Percentiles rank a stretch among this genome's conserved stretches.
Evolutionary conservation across 331 rosid species (phyloP).

Genomic region (Prunus yedoensis): DNA sequence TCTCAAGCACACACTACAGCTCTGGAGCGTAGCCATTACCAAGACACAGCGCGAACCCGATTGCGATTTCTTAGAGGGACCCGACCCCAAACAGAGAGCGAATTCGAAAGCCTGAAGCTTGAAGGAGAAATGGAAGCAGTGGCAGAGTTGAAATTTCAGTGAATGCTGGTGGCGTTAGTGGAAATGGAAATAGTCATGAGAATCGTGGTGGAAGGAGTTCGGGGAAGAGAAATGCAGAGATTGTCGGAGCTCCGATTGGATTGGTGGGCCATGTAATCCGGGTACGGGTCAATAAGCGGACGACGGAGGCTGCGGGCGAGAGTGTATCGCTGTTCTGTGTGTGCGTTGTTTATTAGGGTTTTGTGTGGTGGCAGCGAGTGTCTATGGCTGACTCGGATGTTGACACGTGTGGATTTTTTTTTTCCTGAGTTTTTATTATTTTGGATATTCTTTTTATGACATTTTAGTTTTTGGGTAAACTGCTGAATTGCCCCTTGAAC

Average conservation of each 20-base stretch:
- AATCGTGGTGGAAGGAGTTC: neutral
- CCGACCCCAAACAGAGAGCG: conserved; percentile 19
- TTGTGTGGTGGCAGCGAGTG: neutral
- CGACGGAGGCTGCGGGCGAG: neutral
- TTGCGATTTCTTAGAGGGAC: neutral
- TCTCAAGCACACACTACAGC: conserved; percentile 38
- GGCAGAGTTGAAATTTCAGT: conserved; percentile 8
- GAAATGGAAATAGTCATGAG: conserved; percentile 5
- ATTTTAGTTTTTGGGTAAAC: no score
- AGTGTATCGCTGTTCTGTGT: neutral
- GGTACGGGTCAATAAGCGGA: conserved; percentile 7
- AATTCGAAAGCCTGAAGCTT: neutral
- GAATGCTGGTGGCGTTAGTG: conserved; percentile 10
- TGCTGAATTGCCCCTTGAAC: no score
- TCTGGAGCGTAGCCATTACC: conserved; percentile 42
- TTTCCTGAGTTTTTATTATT: no score
- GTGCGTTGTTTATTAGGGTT: conserved; percentile 10
- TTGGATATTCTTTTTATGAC: no score
- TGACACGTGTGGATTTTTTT: conserved; percentile 16
- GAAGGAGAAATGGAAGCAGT: neutral
- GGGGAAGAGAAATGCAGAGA: neutral
- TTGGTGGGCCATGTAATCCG: conserved; percentile 24
- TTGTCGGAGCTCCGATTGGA: neutral
- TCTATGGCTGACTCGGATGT: neutral
- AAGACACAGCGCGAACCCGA: conserved; percentile 7